Conservation (phyloP, 192 early-diverging fungal genomes). For the Gonapodya sp. region DNA sequence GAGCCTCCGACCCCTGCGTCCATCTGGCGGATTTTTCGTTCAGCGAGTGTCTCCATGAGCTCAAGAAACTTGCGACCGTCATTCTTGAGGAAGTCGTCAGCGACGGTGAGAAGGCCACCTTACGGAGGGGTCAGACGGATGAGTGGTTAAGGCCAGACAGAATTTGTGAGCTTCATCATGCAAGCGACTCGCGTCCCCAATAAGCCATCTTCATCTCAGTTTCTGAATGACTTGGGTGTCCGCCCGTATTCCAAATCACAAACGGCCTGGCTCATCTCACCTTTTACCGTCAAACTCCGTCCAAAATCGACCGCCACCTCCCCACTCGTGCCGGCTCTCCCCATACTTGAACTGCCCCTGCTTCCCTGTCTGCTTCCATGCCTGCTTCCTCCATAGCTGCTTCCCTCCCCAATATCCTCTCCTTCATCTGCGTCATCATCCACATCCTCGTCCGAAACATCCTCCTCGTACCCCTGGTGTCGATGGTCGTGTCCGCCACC, state of each 20-base stretch:
- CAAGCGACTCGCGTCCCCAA: constrained; percentile 15
- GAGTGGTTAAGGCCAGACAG: no score
- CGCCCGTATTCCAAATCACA: no score
- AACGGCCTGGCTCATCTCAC: no score
- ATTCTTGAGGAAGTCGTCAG: constrained; percentile 81
- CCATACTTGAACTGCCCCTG: constrained; percentile 20
- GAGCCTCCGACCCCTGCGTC: constrained; percentile 31
- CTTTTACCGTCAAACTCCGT: constrained; percentile 69
- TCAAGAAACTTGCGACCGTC: constrained; percentile 94
- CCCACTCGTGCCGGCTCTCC: no score
- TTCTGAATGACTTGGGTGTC: no score
- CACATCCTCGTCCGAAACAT: constrained; percentile 26
- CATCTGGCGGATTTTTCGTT: constrained; percentile 73
- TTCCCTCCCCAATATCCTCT: constrained; percentile 26
- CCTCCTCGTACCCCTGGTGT: constrained; percentile 32
- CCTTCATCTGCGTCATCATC: constrained; percentile 40
- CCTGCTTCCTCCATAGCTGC: constrained; percentile 28
- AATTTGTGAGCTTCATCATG: constrained; percentile 28
- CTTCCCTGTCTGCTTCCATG: constrained; percentile 20
- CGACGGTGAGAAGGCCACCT: constrained; percentile 55
- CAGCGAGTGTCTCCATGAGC: constrained; percentile 90
- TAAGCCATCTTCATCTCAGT: no score
- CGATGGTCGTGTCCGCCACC: constrained; percentile 20
- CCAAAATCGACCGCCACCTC: constrained; percentile 56
- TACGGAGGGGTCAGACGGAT: constrained; percentile 23